Percentiles rank a stretch among this genome's conserved stretches.
These are phyloP conservation scores for Pyronema domesticum DNA, from an alignment of 495 filamentous ascomycete species.

Conservation along the genomic window DNA sequence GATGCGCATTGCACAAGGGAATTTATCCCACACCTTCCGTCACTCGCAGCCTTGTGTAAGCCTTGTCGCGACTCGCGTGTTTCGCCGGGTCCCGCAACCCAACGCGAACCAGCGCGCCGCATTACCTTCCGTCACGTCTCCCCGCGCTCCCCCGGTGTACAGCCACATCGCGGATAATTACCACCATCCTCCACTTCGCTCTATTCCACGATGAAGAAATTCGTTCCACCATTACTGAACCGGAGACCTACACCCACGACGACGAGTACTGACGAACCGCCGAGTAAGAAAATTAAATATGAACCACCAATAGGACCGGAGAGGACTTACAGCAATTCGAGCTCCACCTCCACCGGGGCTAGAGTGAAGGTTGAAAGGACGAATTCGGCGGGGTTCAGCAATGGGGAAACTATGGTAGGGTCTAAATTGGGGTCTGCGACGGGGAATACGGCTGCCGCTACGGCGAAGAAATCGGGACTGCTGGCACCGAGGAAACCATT, in stretches of 20 bases:
- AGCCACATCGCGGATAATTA: background rate
- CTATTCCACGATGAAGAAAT: slow-evolving; percentile 10
- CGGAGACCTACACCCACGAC: background rate
- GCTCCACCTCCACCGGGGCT: too few relatives aligned
- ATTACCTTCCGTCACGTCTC: too few relatives aligned
- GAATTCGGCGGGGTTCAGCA: background rate
- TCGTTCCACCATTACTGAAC: slow-evolving; percentile 20
- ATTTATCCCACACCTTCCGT: too few relatives aligned
- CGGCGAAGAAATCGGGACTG: background rate
- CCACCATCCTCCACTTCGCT: background rate
- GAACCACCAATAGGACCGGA: background rate
- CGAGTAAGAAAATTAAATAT: slow-evolving; percentile 3
- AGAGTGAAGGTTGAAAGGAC: too few relatives aligned
- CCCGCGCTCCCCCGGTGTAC: too few relatives aligned
- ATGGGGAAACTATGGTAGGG: background rate
- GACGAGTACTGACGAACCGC: slow-evolving; percentile 5
- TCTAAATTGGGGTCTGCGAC: background rate
- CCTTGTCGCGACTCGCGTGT: too few relatives aligned
- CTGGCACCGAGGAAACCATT: slow-evolving; percentile 28
- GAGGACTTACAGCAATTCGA: too few relatives aligned
- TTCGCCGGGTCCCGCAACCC: too few relatives aligned
- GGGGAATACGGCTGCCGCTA: background rate
- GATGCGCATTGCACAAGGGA: too few relatives aligned
- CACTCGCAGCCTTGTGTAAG: too few relatives aligned
- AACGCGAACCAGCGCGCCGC: too few relatives aligned